Evolutionary conservation across 495 filamentous ascomycete genomes (phyloP), one percentile per base, ranked within the genome.

Genomic region (Lasiosphaeria ovina): DNA sequence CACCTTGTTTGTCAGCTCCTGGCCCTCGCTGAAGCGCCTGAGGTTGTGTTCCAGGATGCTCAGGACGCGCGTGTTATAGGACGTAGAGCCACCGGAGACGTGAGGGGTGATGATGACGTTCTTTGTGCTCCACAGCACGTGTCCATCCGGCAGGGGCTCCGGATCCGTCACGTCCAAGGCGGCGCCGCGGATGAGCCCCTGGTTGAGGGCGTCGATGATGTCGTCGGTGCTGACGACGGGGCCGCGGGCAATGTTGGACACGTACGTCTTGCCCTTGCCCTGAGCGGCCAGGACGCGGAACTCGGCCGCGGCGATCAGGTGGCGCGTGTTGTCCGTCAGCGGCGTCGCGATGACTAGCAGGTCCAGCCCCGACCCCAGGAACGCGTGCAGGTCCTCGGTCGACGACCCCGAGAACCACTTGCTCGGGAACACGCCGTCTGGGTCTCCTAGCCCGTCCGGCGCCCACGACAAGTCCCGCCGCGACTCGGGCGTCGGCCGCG

Each of bases 91-190:
- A 0, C 87, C 84, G 70, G 88, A 90, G 16, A 93, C 74, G 80
- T 96, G 92, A 51, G 92, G 92, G 60, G 89, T 93, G 53, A 96
- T 79, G 49, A 87, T 82, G 16, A 89, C 80, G 74, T 93, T 92
- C 64, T 84, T 80, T 61, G 85, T 74, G 34, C 81, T 81, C 92
- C 92, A 96, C 53, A 96, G 71, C 62, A 81, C 79, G 69, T 87
- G 81, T 6, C 88, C 85, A 47, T 74, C 62, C 2, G 89, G 89
- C 67, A 96, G 67, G 0, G 92, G 92, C 66, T 97, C 92, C 4
- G 90, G 90, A 59, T 94, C 91, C 45, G 91, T 92, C 0, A 96
- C 92, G 75, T 97, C 92, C 55, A 96, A 71, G 47, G 89, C 90
- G 6, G 91, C 83, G 32, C 90, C 91, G 9, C 83, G 78, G 48